Base-by-base conservation (phyloP, 345 rosid genomes). In the Eucalyptus grandis region DNA sequence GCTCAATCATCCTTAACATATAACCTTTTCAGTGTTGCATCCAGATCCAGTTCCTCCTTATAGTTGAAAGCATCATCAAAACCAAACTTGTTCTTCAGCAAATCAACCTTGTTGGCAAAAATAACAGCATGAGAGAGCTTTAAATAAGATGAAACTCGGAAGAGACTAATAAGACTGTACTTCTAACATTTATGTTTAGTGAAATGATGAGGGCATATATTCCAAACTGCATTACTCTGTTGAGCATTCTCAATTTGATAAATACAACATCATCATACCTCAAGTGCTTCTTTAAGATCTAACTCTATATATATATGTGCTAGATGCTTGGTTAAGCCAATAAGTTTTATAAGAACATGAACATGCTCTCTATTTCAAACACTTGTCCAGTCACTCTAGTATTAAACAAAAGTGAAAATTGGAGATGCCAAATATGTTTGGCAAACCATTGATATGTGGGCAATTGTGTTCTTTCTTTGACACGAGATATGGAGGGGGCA, bases 51-150 rank as follows among this genome's bases (percentile, higher is more conserved):
- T 86, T 95, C 97, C 77, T 92, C 93, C 87, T 93, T 94, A 87
- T 94, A 95, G 93, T 94, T 94, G 92, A 95, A 95, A 90, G 97
- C 97, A 49, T 91, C 94, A 85, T 93, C 93, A 49, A 94, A 95
- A 81, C 94, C 94, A 86, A 94, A 90, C 90, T 91, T 93, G 47
- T 88, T 91, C 92, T 91, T 94, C 89, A 95, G 89, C 30, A 94
- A 88, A 86, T 92, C 92, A 87, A 95, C 93, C 95, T 94, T 40
- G 5, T 44, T 83, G 26, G 49, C 82, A n/a, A 47, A 49, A 49
- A 58, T 13, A 62, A 30, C 34, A 80, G 40, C 81, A 56, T n/a
- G 30, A 26, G 11, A 27, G 16, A 7, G 11, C 44, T 24, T 50
- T 47, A 47, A 88, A 49, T 54, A 53, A 77, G 47, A 77, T 37